A percentile compares a stretch with the other conserved stretches of the same genome.
These are phyloP conservation scores for Dipteronia dyeriana DNA, from an alignment of 345 rosid species.

Conservation along the genomic window DNA sequence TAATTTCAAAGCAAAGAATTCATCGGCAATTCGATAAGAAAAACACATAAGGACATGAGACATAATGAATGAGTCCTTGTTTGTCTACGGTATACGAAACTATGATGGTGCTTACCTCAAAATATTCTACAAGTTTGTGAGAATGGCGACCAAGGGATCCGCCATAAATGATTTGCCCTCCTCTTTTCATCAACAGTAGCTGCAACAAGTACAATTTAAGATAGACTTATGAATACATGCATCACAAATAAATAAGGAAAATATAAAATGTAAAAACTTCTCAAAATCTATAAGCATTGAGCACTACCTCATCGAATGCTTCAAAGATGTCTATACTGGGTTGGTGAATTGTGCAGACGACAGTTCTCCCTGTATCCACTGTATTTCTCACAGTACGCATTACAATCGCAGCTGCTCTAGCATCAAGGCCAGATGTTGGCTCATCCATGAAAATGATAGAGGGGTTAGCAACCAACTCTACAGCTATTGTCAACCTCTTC, in stretches of 20 bases:
- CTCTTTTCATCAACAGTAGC: conserved; percentile 89
- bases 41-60: background rate
- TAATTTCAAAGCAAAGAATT: background rate
- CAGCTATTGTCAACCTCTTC: conserved; percentile 93
- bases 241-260: background rate
- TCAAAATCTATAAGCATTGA: background rate
- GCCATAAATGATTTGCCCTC: conserved; percentile 88
- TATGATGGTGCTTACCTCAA: conserved; percentile 53
- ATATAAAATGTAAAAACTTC: background rate
- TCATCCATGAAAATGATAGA: conserved; percentile 97
- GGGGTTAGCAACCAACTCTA: conserved; percentile 90
- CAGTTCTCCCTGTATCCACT: conserved; percentile 95
- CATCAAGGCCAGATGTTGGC: conserved; percentile 95
- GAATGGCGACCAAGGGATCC: conserved; percentile 81
- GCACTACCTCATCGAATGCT: conserved; percentile 82
- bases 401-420: conserved; percentile 95
- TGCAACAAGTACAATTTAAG: conserved; percentile 30
- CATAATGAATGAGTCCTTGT: background rate
- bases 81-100: background rate
- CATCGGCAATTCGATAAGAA: background rate
- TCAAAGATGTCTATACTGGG: conserved; percentile 94
- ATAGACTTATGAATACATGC: background rate
- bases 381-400: conserved; percentile 96
- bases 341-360: conserved; percentile 95
- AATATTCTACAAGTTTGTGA: conserved; percentile 77